Evolutionary conservation across 73 alveolate genomes (phyloP).

Genomic region (Effrenium voratum): DNA sequence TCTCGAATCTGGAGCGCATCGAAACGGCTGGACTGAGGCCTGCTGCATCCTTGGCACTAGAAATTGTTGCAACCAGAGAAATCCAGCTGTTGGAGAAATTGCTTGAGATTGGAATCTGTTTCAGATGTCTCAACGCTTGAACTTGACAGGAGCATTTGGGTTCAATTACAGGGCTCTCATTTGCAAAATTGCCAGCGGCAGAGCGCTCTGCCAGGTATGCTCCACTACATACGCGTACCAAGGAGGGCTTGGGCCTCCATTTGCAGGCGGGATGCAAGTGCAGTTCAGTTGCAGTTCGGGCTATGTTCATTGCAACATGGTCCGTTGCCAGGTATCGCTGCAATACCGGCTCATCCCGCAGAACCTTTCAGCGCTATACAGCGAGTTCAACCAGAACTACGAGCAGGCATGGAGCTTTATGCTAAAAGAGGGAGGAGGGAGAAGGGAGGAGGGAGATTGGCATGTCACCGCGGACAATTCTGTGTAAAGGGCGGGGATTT

Average conservation of each 20-base stretch:
- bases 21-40: slow-evolving; percentile 59
- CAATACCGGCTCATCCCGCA: slow-evolving; percentile 87
- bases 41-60: not conserved
- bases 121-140: too few species aligned
- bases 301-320: not conserved
- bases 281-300: not conserved
- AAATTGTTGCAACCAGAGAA: too few species aligned
- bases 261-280: slow-evolving; percentile 34
- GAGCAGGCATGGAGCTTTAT: slow-evolving; percentile 34
- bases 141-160: too few species aligned
- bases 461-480: too few species aligned
- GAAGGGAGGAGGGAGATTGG: not conserved
- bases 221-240: slow-evolving; percentile 78
- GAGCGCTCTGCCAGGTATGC: slow-evolving; percentile 93
- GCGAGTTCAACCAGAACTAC: slow-evolving; percentile 86
- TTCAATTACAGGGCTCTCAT: too few species aligned
- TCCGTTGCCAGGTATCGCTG: slow-evolving; percentile 57
- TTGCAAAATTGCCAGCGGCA: too few species aligned
- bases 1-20: slow-evolving; percentile 61
- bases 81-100: too few species aligned
- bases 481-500: too few species aligned
- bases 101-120: too few species aligned
- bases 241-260: slow-evolving; percentile 78
- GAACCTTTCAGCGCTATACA: slow-evolving; percentile 68
- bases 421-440: not conserved